These are phyloP conservation scores for Chytridiales sp. DNA, from an alignment of 371 early-diverging fungal genomes.

Conservation along the genomic window DNA sequence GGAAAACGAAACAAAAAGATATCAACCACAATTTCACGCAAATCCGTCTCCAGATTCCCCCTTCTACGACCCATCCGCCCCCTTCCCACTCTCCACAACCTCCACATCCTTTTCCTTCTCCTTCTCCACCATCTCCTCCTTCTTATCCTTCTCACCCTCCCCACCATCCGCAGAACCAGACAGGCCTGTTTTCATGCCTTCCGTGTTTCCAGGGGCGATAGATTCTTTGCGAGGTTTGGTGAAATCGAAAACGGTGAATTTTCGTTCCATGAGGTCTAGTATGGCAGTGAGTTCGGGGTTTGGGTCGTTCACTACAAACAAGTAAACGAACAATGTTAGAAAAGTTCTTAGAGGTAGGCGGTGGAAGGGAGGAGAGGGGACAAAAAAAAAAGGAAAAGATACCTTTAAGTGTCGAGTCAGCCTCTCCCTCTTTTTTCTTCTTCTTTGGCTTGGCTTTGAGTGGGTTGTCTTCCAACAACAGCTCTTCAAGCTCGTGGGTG, in stretches of 20 bases:
- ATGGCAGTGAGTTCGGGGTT: slow-evolving; percentile 29
- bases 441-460: slow-evolving; percentile 54
- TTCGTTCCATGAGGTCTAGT: slow-evolving; percentile 44
- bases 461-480: slow-evolving; percentile 84
- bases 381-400: neutral
- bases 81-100: neutral
- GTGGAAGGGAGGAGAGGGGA: neutral
- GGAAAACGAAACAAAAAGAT: too few species aligned
- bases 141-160: neutral
- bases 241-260: slow-evolving; percentile 43
- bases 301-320: neutral
- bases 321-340: neutral
- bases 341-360: neutral
- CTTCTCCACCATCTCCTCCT: neutral
- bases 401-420: slow-evolving; percentile 5
- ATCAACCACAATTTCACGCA: slow-evolving; percentile 3
- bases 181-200: neutral
- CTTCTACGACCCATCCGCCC: neutral
- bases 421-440: slow-evolving; percentile 34
- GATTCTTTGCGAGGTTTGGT: slow-evolving; percentile 15
- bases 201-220: neutral
- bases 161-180: neutral
- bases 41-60: neutral
- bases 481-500: slow-evolving; percentile 89
- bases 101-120: neutral